Conservation (phyloP, 2,329 filamentous ascomycete species). For the Trematosphaeria pertusa region DNA sequence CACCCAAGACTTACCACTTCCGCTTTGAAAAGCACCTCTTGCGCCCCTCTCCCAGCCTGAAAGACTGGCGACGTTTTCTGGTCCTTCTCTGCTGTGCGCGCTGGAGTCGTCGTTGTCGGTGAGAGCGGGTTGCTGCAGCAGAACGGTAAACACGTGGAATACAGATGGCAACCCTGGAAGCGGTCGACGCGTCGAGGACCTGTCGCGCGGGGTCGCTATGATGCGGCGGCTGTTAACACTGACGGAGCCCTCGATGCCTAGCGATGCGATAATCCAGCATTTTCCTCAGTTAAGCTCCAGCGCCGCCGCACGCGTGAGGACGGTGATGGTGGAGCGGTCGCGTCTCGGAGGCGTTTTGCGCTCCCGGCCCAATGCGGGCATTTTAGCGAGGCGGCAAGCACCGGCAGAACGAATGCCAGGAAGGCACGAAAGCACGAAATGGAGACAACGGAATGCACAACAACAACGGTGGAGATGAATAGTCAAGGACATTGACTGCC, state of each 20-base stretch:
- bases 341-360: constrained; percentile 10
- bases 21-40: not conserved
- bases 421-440: not conserved
- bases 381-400: constrained; percentile 21
- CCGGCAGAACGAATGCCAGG: constrained; percentile 15
- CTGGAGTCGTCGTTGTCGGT: constrained; percentile 19
- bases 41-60: not conserved
- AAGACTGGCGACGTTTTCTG: not conserved
- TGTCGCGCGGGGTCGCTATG: constrained; percentile 17
- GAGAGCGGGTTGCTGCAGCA: constrained; percentile 16
- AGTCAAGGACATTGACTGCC: no score
- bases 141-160: constrained; percentile 34
- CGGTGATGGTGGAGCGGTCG: constrained; percentile 17
- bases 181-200: constrained; percentile 34
- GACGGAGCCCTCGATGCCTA: constrained; percentile 15
- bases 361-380: constrained; percentile 6
- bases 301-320: constrained; percentile 13
- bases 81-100: constrained; percentile 15
- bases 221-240: constrained; percentile 7
- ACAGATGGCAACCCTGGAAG: constrained; percentile 13
- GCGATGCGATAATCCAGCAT: constrained; percentile 24
- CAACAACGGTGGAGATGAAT: no score
- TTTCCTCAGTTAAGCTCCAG: constrained; percentile 6
- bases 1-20: not conserved
- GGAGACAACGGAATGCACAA: no score